Evolutionary conservation across 2,329 filamentous ascomycete species (phyloP).

Genomic region (Verticillium isaacii): DNA sequence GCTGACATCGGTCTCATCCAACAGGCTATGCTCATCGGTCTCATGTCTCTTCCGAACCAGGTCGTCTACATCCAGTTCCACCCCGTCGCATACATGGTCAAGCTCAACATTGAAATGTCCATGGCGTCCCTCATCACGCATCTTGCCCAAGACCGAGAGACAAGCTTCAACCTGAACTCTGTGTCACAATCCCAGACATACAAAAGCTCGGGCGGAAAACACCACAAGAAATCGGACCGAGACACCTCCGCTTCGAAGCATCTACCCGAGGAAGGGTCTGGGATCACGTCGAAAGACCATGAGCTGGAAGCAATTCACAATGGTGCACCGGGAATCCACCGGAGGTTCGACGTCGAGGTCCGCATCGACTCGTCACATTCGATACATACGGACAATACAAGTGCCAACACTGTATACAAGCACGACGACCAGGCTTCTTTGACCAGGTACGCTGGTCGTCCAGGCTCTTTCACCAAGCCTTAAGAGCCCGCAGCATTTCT

Average conservation of each 20-base stretch:
- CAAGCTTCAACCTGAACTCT: slow-evolving; percentile 5
- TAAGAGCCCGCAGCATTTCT: background rate
- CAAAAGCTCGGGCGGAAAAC: background rate
- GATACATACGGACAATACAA: background rate
- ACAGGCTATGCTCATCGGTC: slow-evolving; percentile 24
- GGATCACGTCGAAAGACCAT: background rate
- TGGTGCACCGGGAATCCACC: slow-evolving; percentile 1
- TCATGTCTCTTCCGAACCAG: slow-evolving; percentile 27
- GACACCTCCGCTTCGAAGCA: background rate
- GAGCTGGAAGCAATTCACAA: background rate
- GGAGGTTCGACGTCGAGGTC: slow-evolving; percentile 6
- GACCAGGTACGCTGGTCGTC: slow-evolving; percentile 3
- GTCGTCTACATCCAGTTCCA: slow-evolving; percentile 44
- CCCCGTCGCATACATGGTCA: slow-evolving; percentile 47
- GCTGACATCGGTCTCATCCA: rapidly evolving
- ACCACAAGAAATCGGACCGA: background rate
- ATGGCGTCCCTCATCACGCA: slow-evolving; percentile 47
- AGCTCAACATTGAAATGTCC: slow-evolving; percentile 49
- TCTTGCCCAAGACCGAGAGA: slow-evolving; percentile 9
- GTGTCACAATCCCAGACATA: slow-evolving; percentile 5
- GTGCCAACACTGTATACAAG: slow-evolving; percentile 2
- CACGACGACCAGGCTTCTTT: slow-evolving; percentile 9
- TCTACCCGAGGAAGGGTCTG: slow-evolving; percentile 1
- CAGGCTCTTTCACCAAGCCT: background rate
- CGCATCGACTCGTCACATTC: background rate